phyloP scores from a whole-genome alignment of 75 land plant species.

The Pinus tabuliformis region DNA sequence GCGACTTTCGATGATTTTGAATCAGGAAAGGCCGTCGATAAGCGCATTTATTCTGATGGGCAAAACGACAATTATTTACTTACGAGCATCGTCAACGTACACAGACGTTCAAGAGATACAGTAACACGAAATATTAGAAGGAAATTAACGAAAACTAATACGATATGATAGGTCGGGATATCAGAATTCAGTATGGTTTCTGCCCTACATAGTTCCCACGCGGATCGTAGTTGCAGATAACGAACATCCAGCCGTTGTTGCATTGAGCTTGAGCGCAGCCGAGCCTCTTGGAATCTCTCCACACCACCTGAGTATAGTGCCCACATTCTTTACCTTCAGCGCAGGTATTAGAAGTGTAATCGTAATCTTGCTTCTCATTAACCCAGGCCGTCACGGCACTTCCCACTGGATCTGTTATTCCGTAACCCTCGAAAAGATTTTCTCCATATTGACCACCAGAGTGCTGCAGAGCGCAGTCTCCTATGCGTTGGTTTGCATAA shows the following conservation, averaged over 20 bases:
- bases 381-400: constrained; percentile 33
- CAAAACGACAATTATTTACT: no score
- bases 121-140: no score
- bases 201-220: constrained; percentile 34
- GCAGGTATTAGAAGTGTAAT: constrained; percentile 25
- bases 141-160: no score
- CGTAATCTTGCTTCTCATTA: constrained; percentile 31
- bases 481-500: constrained; percentile 30
- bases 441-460: constrained; percentile 49
- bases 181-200: constrained; percentile 18
- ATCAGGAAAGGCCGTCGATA: no score
- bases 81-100: no score
- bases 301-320: constrained; percentile 41
- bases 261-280: constrained; percentile 35
- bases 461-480: constrained; percentile 28
- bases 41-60: no score
- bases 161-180: no score
- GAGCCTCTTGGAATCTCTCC: constrained; percentile 16
- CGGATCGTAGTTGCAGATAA: constrained; percentile 39
- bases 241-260: constrained; percentile 3
- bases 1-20: no score
- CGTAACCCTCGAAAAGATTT: constrained; percentile 25
- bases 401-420: background rate
- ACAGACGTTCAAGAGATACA: no score
- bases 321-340: constrained; percentile 17